Conservation (phyloP, 1,284 basidiomycete genomes). For the Ustilago lituana region DNA sequence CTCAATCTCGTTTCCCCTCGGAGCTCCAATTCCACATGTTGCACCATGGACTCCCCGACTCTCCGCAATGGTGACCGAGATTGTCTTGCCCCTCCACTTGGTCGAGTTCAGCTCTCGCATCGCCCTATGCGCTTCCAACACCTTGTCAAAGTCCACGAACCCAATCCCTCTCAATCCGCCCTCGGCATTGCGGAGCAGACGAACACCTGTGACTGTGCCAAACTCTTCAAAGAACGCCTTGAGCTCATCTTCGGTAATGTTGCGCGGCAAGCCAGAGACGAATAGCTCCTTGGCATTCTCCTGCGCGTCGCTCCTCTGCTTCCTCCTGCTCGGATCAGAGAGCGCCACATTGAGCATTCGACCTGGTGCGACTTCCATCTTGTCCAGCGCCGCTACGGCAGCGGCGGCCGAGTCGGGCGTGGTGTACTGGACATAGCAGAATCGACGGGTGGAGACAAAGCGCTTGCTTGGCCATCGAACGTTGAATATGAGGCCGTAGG, state of each 20-base stretch:
- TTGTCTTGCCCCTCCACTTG: constrained; percentile 52
- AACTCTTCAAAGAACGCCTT: constrained; percentile 77
- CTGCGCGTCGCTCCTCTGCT: constrained; percentile 84
- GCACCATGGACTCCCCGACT: constrained; percentile 13
- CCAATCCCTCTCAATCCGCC: constrained; percentile 85
- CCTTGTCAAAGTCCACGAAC: constrained; percentile 83
- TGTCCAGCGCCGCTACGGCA: constrained; percentile 80
- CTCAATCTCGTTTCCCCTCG: constrained; percentile 1
- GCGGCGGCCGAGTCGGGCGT: constrained; percentile 83
- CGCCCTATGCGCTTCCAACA: constrained; percentile 60
- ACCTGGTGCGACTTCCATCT: constrained; percentile 74
- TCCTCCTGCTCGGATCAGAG: constrained; percentile 88
- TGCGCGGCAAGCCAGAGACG: constrained; percentile 82
- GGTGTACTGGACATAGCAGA: constrained; percentile 93
- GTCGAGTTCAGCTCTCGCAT: constrained; percentile 58
- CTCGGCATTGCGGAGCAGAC: constrained; percentile 78
- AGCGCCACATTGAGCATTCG: constrained; percentile 81
- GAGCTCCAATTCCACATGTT: background rate
- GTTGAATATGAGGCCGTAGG: constrained; percentile 91
- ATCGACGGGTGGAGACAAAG: constrained; percentile 86
- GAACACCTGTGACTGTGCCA: constrained; percentile 81
- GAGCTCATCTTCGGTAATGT: constrained; percentile 78
- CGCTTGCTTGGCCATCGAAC: constrained; percentile 98
- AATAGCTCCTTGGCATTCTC: constrained; percentile 83
- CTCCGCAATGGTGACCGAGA: constrained; percentile 54